Conservation (phyloP, 2,329 filamentous ascomycete species). For the Botrytis medusae region DNA sequence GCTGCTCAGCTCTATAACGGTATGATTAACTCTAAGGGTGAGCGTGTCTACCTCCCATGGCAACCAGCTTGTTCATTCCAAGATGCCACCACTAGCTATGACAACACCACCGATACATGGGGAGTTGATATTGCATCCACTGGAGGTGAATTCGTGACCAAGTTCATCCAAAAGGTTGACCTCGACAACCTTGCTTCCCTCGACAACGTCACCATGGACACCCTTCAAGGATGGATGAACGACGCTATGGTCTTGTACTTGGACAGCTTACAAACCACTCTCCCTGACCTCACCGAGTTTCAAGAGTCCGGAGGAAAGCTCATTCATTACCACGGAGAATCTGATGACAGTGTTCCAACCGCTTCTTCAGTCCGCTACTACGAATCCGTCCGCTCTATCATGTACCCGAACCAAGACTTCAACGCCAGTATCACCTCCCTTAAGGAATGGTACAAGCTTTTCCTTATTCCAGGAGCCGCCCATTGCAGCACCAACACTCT, state of each 20-base stretch:
- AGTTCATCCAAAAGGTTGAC: conserved; percentile 45
- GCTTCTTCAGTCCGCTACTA: conserved; percentile 56
- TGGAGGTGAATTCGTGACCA: conserved; percentile 44
- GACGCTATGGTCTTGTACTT: conserved; percentile 49
- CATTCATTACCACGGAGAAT: conserved; percentile 59
- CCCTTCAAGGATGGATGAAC: conserved; percentile 54
- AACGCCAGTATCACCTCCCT: conserved; percentile 45
- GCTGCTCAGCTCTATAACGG: conserved; percentile 42
- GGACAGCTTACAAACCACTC: conserved; percentile 54
- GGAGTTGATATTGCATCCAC: conserved; percentile 39
- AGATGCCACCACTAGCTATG: conserved; percentile 12
- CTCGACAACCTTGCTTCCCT: conserved; percentile 46
- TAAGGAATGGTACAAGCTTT: conserved; percentile 55
- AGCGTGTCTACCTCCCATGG: conserved; percentile 43
- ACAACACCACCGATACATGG: conserved; percentile 33
- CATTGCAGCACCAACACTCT: conserved; percentile 51
- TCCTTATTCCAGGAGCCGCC: conserved; percentile 53
- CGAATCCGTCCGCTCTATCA: conserved; percentile 51
- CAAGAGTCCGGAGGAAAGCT: conserved; percentile 53
- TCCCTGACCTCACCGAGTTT: conserved; percentile 54
- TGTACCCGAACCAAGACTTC: conserved; percentile 47
- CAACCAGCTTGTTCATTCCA: conserved; percentile 34
- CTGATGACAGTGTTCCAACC: conserved; percentile 52
- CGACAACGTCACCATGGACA: conserved; percentile 55
- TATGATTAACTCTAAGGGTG: conserved; percentile 39